phyloP scores from a whole-genome alignment of 2,329 filamentous ascomycete species.

The Xylaria sp. region DNA sequence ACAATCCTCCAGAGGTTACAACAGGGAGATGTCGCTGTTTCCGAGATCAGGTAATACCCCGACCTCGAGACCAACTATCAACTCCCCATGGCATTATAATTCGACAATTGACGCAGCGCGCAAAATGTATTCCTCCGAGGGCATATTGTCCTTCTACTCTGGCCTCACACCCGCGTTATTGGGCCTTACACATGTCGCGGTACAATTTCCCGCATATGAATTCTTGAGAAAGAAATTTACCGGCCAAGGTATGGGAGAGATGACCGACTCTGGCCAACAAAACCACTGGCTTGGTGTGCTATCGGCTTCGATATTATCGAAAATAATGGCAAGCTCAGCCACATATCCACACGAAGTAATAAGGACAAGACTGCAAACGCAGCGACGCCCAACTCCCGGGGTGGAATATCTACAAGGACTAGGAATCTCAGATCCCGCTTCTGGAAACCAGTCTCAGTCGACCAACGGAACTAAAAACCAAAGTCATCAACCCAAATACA shows the following conservation, averaged over 20 bases:
- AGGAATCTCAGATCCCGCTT: slow-evolving; percentile 57
- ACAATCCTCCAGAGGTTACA: slow-evolving; percentile 69
- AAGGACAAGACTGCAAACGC: slow-evolving; percentile 91
- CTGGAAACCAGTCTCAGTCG: slow-evolving; percentile 59
- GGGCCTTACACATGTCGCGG: slow-evolving; percentile 92
- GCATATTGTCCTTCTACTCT: slow-evolving; percentile 91
- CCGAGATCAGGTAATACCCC: slow-evolving; percentile 65
- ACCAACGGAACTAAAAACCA: slow-evolving; percentile 39
- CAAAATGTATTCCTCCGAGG: slow-evolving; percentile 96
- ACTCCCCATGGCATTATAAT: slow-evolving; percentile 89
- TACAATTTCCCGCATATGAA: slow-evolving; percentile 97
- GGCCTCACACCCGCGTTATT: slow-evolving; percentile 92
- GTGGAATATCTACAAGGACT: slow-evolving; percentile 64
- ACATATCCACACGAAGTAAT: slow-evolving; percentile 99
- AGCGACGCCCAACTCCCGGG: slow-evolving; percentile 76
- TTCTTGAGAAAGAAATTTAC: slow-evolving; percentile 92
- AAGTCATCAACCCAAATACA: slow-evolving; percentile 65
- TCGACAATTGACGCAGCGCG: slow-evolving; percentile 90
- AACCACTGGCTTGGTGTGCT: slow-evolving; percentile 87
- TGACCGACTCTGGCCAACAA: slow-evolving; percentile 65
- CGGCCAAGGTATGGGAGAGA: slow-evolving; percentile 85
- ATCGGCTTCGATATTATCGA: slow-evolving; percentile 90
- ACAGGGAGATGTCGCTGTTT: slow-evolving; percentile 58
- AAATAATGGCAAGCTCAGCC: slow-evolving; percentile 91
- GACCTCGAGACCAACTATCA: slow-evolving; percentile 65